phyloP scores from a whole-genome alignment of 495 filamentous ascomycete genomes.

The Xylaria longipes region DNA sequence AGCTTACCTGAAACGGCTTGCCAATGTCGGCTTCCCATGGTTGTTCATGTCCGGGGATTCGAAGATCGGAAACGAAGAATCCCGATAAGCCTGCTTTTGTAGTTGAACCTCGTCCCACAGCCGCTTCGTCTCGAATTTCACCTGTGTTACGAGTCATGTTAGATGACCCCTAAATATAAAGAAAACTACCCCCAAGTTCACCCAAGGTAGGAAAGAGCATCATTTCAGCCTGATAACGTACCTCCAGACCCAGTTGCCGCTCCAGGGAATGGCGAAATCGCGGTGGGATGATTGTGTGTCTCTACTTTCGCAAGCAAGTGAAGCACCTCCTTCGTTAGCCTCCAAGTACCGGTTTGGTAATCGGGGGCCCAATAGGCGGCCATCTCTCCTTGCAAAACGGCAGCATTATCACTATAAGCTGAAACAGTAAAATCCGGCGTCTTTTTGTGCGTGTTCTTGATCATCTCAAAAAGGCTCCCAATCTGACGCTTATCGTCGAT shows the following conservation, averaged over 20 bases:
- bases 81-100: conserved; percentile 93
- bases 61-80: conserved; percentile 91
- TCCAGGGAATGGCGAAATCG: conserved; percentile 84
- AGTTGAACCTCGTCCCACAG: conserved; percentile 88
- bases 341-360: conserved; percentile 85
- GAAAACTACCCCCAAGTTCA: background rate
- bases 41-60: conserved; percentile 74
- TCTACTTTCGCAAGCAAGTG: conserved; percentile 95
- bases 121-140: conserved; percentile 74
- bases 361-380: conserved; percentile 86
- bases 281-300: conserved; percentile 97
- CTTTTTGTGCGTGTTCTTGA: conserved; percentile 85
- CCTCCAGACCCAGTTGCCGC: conserved; percentile 96
- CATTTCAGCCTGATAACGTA: conserved; percentile 67
- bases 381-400: conserved; percentile 79
- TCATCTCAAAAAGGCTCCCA: conserved; percentile 89
- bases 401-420: conserved; percentile 97
- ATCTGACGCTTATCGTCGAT: conserved; percentile 86
- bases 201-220: background rate
- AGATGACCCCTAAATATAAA: background rate
- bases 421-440: conserved; percentile 83
- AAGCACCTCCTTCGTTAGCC: conserved; percentile 80
- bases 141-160: conserved; percentile 12
- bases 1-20: conserved; percentile 70
- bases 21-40: conserved; percentile 93